A percentile compares a stretch with the other conserved stretches of the same genome.
phyloP scores from a whole-genome alignment of 495 filamentous ascomycete species.

The Rhizodiscina lignyota region DNA sequence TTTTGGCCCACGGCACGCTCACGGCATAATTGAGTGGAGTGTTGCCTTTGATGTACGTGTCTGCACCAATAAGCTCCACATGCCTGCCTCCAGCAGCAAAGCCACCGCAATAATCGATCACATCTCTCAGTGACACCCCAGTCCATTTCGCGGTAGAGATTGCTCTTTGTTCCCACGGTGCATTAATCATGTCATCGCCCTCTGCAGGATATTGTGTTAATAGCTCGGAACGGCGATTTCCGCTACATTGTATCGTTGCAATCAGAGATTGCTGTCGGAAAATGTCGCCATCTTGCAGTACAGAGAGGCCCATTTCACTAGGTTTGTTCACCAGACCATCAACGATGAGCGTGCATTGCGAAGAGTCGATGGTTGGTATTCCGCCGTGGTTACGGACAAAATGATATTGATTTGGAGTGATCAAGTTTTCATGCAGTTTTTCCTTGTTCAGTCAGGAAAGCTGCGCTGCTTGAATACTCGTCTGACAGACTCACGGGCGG shows the following conservation, averaged over 20 bases:
- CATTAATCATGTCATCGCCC: slow-evolving; percentile 52
- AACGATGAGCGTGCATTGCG: too few species aligned
- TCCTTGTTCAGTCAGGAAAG: too few species aligned
- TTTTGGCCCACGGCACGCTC: slow-evolving; percentile 46
- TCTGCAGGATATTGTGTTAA: slow-evolving; percentile 50
- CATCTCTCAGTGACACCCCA: slow-evolving; percentile 45
- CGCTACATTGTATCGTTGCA: too few species aligned
- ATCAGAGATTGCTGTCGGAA: too few species aligned
- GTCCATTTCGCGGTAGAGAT: slow-evolving; percentile 47
- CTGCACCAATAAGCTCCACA: slow-evolving; percentile 45
- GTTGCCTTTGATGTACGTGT: slow-evolving; percentile 51
- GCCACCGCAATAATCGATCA: slow-evolving; percentile 50
- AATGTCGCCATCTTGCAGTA: too few species aligned
- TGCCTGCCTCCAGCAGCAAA: slow-evolving; percentile 37
- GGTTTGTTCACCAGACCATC: too few species aligned
- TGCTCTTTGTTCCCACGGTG: slow-evolving; percentile 46
- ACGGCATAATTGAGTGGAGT: slow-evolving; percentile 46
- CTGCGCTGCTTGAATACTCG: slow-evolving; percentile 5
- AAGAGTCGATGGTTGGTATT: too few species aligned
- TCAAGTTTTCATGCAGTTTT: too few species aligned
- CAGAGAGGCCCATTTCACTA: too few species aligned
- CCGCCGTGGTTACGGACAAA: too few species aligned
- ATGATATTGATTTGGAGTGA: too few species aligned
- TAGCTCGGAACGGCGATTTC: too few species aligned
- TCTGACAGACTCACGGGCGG: slow-evolving; percentile 21